These are phyloP conservation scores for Trebouxiophyceae sp. DNA, from an alignment of 163 green algal genomes.

Conservation along the genomic window DNA sequence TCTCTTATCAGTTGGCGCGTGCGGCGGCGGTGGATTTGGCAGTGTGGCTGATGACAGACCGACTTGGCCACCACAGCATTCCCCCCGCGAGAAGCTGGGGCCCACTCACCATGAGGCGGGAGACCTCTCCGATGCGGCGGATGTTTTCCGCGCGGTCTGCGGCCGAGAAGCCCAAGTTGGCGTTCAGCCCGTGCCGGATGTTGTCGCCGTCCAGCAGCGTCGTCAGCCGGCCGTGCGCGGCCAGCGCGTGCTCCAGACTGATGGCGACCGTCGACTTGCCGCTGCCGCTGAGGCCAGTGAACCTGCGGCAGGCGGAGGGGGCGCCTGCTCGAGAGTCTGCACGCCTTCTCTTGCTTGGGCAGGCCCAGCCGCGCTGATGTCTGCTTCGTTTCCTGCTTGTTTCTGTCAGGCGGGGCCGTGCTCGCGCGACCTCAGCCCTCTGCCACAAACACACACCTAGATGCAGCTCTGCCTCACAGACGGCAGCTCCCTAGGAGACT, in stretches of 20 bases:
- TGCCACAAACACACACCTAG: neutral
- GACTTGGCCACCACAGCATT: no score
- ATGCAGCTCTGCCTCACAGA: neutral
- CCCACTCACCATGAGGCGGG: conserved; percentile 73
- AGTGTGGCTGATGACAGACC: no score
- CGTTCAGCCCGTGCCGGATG: conserved; percentile 90
- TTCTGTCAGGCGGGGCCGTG: no score
- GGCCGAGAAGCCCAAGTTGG: conserved; percentile 82
- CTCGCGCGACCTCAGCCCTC: neutral
- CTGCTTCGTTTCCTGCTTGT: neutral
- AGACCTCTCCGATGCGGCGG: conserved; percentile 84
- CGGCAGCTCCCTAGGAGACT: neutral
- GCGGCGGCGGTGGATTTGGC: no score
- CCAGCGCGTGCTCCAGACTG: conserved; percentile 84
- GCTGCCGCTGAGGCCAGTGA: conserved; percentile 66
- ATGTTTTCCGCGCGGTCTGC: conserved; percentile 92
- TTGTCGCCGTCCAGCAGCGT: conserved; percentile 86
- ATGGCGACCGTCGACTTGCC: conserved; percentile 90
- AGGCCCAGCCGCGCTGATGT: neutral
- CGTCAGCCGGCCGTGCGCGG: conserved; percentile 50
- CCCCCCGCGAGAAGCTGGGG: no score
- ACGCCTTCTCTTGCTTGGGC: neutral
- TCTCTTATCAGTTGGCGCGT: no score
- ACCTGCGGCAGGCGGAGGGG: neutral
- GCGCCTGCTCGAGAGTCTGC: neutral